phyloP scores from a whole-genome alignment of 768 basidiomycete species.

The Lactarius psammicola region DNA sequence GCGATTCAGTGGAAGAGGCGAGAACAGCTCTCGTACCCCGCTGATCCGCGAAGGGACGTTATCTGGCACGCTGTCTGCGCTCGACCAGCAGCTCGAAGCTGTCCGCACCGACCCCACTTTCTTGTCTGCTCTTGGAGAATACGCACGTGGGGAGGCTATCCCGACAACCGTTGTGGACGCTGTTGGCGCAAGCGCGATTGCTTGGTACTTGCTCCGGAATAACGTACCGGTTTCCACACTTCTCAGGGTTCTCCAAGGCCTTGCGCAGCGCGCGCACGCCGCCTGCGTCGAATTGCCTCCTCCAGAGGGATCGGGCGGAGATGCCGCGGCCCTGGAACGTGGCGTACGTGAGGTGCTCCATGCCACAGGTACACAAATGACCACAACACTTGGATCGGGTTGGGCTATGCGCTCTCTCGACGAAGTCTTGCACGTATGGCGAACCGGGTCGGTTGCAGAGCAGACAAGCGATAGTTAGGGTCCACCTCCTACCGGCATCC shows the following conservation, averaged over 20 bases:
- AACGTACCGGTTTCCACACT: slow-evolving; percentile 68
- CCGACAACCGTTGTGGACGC: slow-evolving; percentile 23
- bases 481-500: not conserved
- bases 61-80: slow-evolving; percentile 58
- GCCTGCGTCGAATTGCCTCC: slow-evolving; percentile 51
- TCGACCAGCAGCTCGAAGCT: slow-evolving; percentile 56
- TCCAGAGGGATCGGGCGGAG: slow-evolving; percentile 48
- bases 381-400: slow-evolving; percentile 62
- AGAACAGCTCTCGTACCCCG: slow-evolving; percentile 62
- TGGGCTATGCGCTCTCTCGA: slow-evolving; percentile 72
- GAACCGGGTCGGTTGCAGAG: slow-evolving; percentile 8
- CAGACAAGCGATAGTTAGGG: not conserved
- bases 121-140: slow-evolving; percentile 45
- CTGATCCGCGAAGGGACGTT: slow-evolving; percentile 73
- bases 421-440: slow-evolving; percentile 63
- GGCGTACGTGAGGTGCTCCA: slow-evolving; percentile 87
- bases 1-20: slow-evolving; percentile 67
- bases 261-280: slow-evolving; percentile 60
- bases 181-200: slow-evolving; percentile 44
- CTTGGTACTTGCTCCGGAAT: slow-evolving; percentile 71
- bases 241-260: slow-evolving; percentile 56
- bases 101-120: slow-evolving; percentile 46
- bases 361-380: slow-evolving; percentile 80
- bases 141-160: slow-evolving; percentile 53
- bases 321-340: slow-evolving; percentile 39